A percentile compares a stretch with the other conserved stretches of the same genome.
phyloP scores from a whole-genome alignment of 345 rosid genomes.

The Eucalyptus decipiens region DNA sequence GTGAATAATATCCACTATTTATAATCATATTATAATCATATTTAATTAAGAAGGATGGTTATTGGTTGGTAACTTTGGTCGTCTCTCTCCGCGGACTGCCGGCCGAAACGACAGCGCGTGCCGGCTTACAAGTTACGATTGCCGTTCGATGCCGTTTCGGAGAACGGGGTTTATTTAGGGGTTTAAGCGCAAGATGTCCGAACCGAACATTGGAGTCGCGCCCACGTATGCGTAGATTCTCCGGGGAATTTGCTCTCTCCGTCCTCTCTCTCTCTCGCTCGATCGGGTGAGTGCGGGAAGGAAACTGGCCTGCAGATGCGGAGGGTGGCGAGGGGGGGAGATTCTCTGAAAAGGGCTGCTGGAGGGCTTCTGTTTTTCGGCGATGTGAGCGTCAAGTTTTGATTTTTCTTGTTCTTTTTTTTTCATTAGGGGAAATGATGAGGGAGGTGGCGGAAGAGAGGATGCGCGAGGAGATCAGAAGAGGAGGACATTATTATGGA shows the following conservation, averaged over 20 bases:
- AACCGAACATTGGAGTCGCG: neutral
- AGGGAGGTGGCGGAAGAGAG: neutral
- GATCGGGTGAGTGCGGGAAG: neutral
- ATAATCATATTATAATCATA: neutral
- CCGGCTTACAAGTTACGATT: neutral
- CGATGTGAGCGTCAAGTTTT: neutral
- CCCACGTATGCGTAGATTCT: neutral
- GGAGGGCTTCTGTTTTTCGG: neutral
- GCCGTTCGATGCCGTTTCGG: neutral
- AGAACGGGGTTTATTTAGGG: neutral
- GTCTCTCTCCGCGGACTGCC: neutral
- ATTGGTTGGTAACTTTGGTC: too few relatives aligned
- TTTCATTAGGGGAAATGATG: neutral
- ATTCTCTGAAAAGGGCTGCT: neutral
- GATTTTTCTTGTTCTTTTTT: neutral
- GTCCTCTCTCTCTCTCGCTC: neutral
- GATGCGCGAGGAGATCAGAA: neutral
- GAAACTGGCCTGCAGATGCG: neutral
- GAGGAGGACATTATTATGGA: slow-evolving; percentile 11
- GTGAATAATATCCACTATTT: neutral
- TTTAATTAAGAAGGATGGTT: too few relatives aligned
- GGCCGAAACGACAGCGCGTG: neutral
- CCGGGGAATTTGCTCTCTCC: neutral
- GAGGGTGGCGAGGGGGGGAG: neutral
- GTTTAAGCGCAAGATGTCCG: neutral